Base-by-base conservation (phyloP, 305 asterid species). In the Coffea humblotiana region DNA sequence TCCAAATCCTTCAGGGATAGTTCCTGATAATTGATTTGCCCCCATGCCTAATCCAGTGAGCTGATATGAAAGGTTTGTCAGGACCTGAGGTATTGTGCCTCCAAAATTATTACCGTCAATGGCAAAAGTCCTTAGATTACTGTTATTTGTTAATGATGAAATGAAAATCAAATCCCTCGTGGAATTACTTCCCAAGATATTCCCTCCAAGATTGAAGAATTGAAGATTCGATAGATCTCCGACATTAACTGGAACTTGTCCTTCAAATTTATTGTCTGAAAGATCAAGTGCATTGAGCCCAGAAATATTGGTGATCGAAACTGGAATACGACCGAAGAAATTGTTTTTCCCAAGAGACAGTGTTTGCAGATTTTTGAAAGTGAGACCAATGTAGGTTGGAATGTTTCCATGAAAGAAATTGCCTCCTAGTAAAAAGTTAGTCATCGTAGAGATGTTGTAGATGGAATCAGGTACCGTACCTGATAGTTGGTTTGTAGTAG, bases 21-120 rank as follows among this genome's bases (percentile, higher is more conserved):
- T 29, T 8, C 87, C 89, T 43, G 77, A 60, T 18, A 84, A 54
- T 19, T n/a, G 25, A 64, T 86, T 84, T 4, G 11, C n/a, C 27
- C 80, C 83, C 6, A 82, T 69, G 2, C 14, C 65, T 29, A 84
- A 69, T 15, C 7, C 25, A 10, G 40, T 68, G 81, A 86, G 72
- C 0, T 18, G 58, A 27, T 52, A 40, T 23, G 88, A 84, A 10
- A 77, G 35, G 15, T 82, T 77, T 0, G 61, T 61, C 8, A 77
- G 19, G 21, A 15, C 15, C n/a, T 37, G 65, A 1, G 78, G 79
- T 47, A 82, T 18, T 37, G 48, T 37, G 2, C 84, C 84, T 18
- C 77, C 81, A 65, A 81, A 75, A 11, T 27, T 25, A 58, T 68
- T 80, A 16, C 16, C 56, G 16, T 16, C 16, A 13, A 51, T 11